phyloP scores from a whole-genome alignment of 2,329 filamentous ascomycete genomes.

The Meredithiella fracta region DNA sequence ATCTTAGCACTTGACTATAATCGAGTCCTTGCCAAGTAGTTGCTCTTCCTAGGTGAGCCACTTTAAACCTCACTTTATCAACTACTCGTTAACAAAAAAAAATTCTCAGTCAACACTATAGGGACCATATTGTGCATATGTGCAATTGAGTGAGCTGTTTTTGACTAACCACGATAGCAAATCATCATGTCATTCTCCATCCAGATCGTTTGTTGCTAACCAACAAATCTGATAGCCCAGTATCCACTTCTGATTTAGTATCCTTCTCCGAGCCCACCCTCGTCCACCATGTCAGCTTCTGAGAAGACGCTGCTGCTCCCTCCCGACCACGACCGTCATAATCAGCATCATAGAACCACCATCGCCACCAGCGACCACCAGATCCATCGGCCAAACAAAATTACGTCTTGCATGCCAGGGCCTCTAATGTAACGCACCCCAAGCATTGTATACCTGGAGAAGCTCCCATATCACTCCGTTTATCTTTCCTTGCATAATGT shows the following conservation, averaged over 20 bases:
- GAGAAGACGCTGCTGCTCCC: neutral
- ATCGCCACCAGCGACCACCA: neutral
- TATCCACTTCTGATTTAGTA: no score
- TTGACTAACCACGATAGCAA: neutral
- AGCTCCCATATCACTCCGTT: neutral
- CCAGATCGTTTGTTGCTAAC: no score
- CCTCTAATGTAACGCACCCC: slow-evolving; percentile 8
- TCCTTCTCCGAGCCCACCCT: neutral
- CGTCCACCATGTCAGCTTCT: neutral
- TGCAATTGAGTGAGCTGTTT: neutral
- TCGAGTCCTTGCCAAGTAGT: neutral
- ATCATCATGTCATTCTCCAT: no score
- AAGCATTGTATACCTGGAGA: neutral
- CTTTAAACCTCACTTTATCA: neutral
- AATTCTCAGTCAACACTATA: no score
- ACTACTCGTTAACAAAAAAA: neutral
- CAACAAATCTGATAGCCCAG: no score
- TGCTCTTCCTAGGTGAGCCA: neutral
- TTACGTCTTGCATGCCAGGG: slow-evolving; percentile 5
- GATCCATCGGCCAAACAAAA: slow-evolving; percentile 2
- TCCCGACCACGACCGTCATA: neutral
- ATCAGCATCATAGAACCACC: neutral
- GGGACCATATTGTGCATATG: neutral
- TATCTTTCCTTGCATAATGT: neutral
- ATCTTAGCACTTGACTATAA: no score